Base-by-base conservation (phyloP, 352 stramenopile species). In the Sclerospora graminicola region DNA sequence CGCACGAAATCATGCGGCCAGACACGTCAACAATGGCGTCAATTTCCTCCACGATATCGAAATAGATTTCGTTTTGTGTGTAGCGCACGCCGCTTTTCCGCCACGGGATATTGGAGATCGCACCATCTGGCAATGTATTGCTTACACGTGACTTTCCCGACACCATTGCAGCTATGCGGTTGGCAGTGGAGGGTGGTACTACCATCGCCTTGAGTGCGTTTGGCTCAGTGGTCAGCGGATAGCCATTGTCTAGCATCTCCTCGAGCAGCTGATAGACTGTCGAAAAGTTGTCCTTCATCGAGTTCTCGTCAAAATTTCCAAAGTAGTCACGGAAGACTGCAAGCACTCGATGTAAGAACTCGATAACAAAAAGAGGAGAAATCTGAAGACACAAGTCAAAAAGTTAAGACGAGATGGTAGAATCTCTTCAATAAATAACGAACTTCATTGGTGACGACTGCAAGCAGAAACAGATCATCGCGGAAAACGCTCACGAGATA, bases 221-320 rank as follows among this genome's bases (percentile, higher is more conserved):
- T 1, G 93, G 93, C 72, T 98, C 96, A 0, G 94, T 98, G 2
- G 90, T 98, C 14, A 98, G 51, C 2, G 96, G 94, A 60, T 97
- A 98, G 10, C 96, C 96, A 54, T 98, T 96, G 65, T 98, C 96
- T 10, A 98, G 82, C 95, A 98, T 98, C 69, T 97, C 88, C 46
- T 97, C 85, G 20, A 96, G 62, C n/a, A 96, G 57, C 63, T 97
- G 89, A 63, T 98, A 98, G 14, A 97, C 89, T 0, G 84, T 97
- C 5, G 82, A 95, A 61, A 99, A 98, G 63, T 98, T 98, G 54
- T 98, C 93, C 65, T 98, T 98, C 59, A 99, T 97, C 4, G 91
- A 85, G 50, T 81, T 89, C 54, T 98, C 95, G 54, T 98, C 90
- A 21, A 97, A 94, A 10, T 10, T 83, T 84, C 46, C 90, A 91